A percentile compares a stretch with the other conserved stretches of the same genome.
Conservation (phyloP, 352 stramenopile genomes). For the Globisporangium spiculum region DNA sequence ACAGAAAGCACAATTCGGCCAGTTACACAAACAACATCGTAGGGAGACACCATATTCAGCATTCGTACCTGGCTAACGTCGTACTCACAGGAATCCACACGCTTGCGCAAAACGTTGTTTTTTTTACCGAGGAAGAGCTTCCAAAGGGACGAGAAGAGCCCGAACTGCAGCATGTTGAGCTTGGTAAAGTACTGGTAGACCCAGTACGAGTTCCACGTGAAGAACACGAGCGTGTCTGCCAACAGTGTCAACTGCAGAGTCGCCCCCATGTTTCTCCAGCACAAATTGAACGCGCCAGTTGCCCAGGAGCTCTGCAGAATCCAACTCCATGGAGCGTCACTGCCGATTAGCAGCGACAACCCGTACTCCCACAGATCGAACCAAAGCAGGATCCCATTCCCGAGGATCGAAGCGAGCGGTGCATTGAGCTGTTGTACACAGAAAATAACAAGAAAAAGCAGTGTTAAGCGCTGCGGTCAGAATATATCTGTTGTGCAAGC, state of each 20-base stretch:
- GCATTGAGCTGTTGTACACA: conserved; percentile 67
- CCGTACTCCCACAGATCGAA: conserved; percentile 72
- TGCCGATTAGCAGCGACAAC: conserved; percentile 27
- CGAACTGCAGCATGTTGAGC: conserved; percentile 80
- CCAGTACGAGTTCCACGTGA: conserved; percentile 86
- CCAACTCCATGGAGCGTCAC: conserved; percentile 3
- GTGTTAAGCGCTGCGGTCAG: neutral
- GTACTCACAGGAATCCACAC: conserved; percentile 94
- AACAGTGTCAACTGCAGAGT: conserved; percentile 72
- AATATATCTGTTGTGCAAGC: neutral
- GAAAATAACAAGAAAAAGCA: neutral
- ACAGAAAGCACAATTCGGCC: neutral
- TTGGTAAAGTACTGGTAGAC: conserved; percentile 86
- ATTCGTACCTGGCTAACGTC: conserved; percentile 80
- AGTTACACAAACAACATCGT: neutral
- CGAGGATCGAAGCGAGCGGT: conserved; percentile 83
- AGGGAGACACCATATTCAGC: neutral
- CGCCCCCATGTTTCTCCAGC: conserved; percentile 40
- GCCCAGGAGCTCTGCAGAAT: neutral
- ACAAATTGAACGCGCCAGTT: neutral
- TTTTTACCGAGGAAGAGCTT: conserved; percentile 94
- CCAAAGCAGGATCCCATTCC: conserved; percentile 78
- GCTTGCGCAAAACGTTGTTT: conserved; percentile 89
- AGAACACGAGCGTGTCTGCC: conserved; percentile 68
- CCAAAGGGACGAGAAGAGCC: conserved; percentile 84